These are phyloP conservation scores for Trapa bicornis DNA, from an alignment of 345 rosid genomes.

Conservation along the genomic window DNA sequence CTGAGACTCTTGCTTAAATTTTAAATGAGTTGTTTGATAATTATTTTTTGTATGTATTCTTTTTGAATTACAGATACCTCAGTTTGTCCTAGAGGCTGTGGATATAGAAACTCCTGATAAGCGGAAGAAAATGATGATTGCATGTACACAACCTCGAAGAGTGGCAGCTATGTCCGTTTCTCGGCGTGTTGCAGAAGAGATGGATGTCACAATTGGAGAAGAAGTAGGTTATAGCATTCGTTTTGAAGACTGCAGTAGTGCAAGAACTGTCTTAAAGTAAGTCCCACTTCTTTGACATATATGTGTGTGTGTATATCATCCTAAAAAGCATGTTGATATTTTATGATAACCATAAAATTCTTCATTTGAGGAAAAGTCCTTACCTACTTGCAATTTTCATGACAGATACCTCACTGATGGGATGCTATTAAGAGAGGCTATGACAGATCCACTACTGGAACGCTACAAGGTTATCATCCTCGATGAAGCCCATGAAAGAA, in stretches of 20 bases:
- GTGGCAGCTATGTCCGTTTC: slow-evolving; percentile 99
- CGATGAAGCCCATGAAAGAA: slow-evolving; percentile 97
- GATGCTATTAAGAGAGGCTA: slow-evolving; percentile 95
- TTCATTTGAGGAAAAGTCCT: neutral
- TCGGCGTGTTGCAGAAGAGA: slow-evolving; percentile 99
- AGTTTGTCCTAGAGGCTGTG: slow-evolving; percentile 87
- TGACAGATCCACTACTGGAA: slow-evolving; percentile 95
- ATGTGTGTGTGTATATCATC: neutral
- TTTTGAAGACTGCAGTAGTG: slow-evolving; percentile 83
- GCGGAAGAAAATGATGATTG: slow-evolving; percentile 76
- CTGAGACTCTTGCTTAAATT: no score
- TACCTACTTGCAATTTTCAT: neutral
- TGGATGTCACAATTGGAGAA: slow-evolving; percentile 94
- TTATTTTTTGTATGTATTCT: no score
- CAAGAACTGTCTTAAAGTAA: slow-evolving; percentile 87
- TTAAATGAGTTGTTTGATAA: no score
- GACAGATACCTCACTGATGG: slow-evolving; percentile 92
- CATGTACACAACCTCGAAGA: slow-evolving; percentile 94
- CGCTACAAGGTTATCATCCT: slow-evolving; percentile 92
- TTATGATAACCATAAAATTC: neutral
- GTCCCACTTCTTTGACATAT: slow-evolving; percentile 10
- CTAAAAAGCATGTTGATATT: neutral
- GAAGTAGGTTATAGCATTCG: slow-evolving; percentile 98
- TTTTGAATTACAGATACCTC: slow-evolving; percentile 59
- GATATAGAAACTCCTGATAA: slow-evolving; percentile 67